Evolutionary conservation across 768 basidiomycete species (phyloP), one percentile per base, ranked within the genome.

Genomic region (Leccinum boreale): DNA sequence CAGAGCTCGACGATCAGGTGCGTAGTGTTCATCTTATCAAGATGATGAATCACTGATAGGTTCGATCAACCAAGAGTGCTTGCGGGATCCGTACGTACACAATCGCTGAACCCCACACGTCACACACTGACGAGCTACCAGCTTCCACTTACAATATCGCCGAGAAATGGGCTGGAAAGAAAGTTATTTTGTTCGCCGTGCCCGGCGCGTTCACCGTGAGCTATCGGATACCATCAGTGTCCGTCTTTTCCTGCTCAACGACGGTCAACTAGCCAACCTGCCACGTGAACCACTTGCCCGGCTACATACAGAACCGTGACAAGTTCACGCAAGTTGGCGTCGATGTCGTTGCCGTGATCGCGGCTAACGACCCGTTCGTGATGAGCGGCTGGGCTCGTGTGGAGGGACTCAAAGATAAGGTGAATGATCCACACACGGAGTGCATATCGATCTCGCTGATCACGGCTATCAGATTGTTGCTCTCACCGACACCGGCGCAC

Each of bases 191-290:
- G 53, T 80, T 92, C 70, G 77, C 87, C 56, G 88, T 91, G 33
- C 90, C 90, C 17, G 90, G 90, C 48, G 88, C 89, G 15, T 90
- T 91, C 76, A 89, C 89, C 15, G 89, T 90, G 60, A 58, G 85
- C 59, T n/a, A 50, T 11, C 29, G 5, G 48, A 56, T 55, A 48
- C 52, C 31, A 7, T 42, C 28, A 28, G 28, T n/a, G 3, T 10
- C 14, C 44, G 56, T 59, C 19, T 24, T 21, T 4, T 44, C 12
- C 46, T 5, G 14, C 55, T 57, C 26, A 44, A 4, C 3, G 17
- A 21, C 1, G n/a, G 46, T 15, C 11, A 24, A n/a, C 42, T 39
- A 76, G 73, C 77, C 75, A 1, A 77, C 77, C 33, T 78, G 76
- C 66, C 77, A 78, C 57, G 62, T 70, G 59, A 70, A 74, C 67